Evolutionary conservation across 2,329 filamentous ascomycete species (phyloP).

Genomic region (Cryphonectria japonica): DNA sequence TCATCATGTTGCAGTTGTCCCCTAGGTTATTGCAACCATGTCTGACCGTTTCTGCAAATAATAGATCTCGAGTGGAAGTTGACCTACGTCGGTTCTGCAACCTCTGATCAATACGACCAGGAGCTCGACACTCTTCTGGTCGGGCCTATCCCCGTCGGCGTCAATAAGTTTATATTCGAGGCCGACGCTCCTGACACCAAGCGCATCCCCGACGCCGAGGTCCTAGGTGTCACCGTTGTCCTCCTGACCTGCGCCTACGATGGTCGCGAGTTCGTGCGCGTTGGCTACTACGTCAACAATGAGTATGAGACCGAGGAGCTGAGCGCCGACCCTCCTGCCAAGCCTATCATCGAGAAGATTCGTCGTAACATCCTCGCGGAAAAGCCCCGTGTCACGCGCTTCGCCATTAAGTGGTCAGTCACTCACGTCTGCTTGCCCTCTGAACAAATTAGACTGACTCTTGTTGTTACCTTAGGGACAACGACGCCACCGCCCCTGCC

Average conservation of each 20-base stretch:
- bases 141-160: constrained; percentile 93
- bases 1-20: background rate
- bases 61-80: constrained; percentile 98
- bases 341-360: constrained; percentile 91
- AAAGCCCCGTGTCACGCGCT: constrained; percentile 95
- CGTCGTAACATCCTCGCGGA: constrained; percentile 91
- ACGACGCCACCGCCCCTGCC: constrained; percentile 92
- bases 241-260: constrained; percentile 97
- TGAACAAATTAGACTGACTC: constrained; percentile 11
- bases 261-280: constrained; percentile 92
- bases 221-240: constrained; percentile 95
- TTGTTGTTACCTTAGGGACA: constrained; percentile 68
- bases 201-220: constrained; percentile 91
- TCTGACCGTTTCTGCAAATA: constrained; percentile 1
- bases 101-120: constrained; percentile 97
- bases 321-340: constrained; percentile 84
- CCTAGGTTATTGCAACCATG: constrained; percentile 3
- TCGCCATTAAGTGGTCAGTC: constrained; percentile 95
- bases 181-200: constrained; percentile 89
- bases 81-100: constrained; percentile 97
- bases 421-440: background rate
- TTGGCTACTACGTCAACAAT: constrained; percentile 99
- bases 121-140: constrained; percentile 97
- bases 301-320: constrained; percentile 95
- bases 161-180: constrained; percentile 99